phyloP scores from a whole-genome alignment of 208 protist genomes.

The Wallacemonas sp. region DNA sequence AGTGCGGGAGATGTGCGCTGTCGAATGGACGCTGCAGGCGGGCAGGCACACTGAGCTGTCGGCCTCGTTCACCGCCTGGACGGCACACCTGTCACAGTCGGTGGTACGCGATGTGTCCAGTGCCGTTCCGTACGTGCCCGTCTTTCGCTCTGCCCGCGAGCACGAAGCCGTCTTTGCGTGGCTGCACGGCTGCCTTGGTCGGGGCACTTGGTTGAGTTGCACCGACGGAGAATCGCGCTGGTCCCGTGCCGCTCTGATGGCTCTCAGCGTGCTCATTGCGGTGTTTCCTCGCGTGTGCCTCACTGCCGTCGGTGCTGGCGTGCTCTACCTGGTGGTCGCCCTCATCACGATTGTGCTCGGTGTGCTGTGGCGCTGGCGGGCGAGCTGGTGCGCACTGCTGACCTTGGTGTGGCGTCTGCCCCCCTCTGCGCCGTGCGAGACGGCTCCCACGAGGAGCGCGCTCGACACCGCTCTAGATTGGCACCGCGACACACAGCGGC shows the following conservation, averaged over 20 bases:
- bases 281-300: background rate
- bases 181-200: too few species aligned
- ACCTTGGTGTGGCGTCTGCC: background rate
- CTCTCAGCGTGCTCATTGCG: background rate
- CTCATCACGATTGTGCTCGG: background rate
- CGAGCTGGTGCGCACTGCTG: background rate
- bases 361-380: background rate
- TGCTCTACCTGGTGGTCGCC: background rate
- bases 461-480: too few species aligned
- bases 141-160: constrained; percentile 6
- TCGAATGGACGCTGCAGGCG: background rate
- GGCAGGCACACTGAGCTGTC: background rate
- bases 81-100: background rate
- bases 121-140: background rate
- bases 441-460: too few species aligned
- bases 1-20: background rate
- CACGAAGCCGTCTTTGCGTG: background rate
- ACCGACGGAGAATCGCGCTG: too few species aligned
- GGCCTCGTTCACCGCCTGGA: background rate
- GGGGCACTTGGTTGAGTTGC: too few species aligned
- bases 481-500: too few species aligned
- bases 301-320: background rate
- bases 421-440: too few species aligned
- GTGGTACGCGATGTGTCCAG: background rate
- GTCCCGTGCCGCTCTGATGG: too few species aligned